Evolutionary conservation across 345 rosid species (phyloP).

Genomic region (Geranium rotundifolium): DNA sequence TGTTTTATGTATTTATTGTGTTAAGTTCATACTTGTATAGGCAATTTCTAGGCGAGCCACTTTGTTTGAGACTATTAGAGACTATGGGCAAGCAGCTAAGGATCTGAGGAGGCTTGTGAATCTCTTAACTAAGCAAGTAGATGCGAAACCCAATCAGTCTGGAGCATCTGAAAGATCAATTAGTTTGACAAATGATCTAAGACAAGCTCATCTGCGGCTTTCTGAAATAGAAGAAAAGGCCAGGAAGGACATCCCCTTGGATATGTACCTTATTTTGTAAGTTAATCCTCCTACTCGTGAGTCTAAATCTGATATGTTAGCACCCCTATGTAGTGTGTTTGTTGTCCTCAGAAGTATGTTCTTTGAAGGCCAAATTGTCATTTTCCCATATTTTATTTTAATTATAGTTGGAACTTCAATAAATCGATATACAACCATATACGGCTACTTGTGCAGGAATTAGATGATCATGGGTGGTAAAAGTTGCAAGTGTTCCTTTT

Average conservation of each 20-base stretch:
- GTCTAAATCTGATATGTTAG: not conserved
- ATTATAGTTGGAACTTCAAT: no score
- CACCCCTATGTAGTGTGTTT: not conserved
- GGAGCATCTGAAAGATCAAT: slow-evolving; percentile 25
- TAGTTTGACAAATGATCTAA: slow-evolving; percentile 43
- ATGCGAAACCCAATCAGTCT: slow-evolving; percentile 32
- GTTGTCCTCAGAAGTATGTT: not conserved
- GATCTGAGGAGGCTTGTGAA: slow-evolving; percentile 60
- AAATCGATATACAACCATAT: no score
- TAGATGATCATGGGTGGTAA: no score
- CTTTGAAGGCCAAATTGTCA: no score
- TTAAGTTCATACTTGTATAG: slow-evolving; percentile 21
- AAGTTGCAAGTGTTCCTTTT: no score
- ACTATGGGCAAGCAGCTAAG: slow-evolving; percentile 70
- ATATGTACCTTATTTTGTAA: slow-evolving; percentile 88
- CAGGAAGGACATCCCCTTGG: slow-evolving; percentile 58
- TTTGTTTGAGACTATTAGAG: slow-evolving; percentile 79
- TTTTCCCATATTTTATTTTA: no score
- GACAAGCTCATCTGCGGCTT: slow-evolving; percentile 54
- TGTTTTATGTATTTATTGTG: not conserved
- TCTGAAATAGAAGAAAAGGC: slow-evolving; percentile 63
- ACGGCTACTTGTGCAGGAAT: no score
- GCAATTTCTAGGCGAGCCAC: slow-evolving; percentile 87
- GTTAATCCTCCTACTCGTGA: slow-evolving; percentile 17
- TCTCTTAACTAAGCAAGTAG: slow-evolving; percentile 50